phyloP scores from a whole-genome alignment of 2,329 filamentous ascomycete species.

The Aaosphaeria pasadenensis region DNA sequence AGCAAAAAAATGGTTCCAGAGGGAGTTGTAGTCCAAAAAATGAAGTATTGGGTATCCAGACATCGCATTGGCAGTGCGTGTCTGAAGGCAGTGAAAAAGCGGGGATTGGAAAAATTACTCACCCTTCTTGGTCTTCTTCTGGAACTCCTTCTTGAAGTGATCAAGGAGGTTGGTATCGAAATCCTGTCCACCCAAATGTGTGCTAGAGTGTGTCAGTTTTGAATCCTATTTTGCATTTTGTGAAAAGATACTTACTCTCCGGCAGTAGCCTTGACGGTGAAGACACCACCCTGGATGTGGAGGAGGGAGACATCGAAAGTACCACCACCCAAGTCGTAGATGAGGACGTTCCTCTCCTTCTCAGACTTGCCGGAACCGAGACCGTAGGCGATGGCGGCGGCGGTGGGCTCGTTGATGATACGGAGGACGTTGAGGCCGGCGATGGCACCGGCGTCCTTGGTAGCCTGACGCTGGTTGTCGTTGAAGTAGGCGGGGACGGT shows the following conservation, averaged over 20 bases:
- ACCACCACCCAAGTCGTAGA: slow-evolving; percentile 99
- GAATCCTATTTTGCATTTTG: neutral
- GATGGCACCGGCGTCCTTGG: slow-evolving; percentile 92
- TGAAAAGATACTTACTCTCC: slow-evolving; percentile 58
- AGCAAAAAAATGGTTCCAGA: too few species aligned
- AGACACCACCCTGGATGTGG: slow-evolving; percentile 98
- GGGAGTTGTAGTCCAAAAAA: too few species aligned
- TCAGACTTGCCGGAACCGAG: slow-evolving; percentile 90
- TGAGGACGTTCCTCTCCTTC: slow-evolving; percentile 98
- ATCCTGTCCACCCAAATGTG: slow-evolving; percentile 91
- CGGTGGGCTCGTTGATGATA: slow-evolving; percentile 95
- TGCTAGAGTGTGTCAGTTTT: slow-evolving; percentile 4
- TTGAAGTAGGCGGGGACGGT: slow-evolving; percentile 99
- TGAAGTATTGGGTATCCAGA: too few species aligned
- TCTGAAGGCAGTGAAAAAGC: neutral
- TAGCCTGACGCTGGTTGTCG: slow-evolving; percentile 99
- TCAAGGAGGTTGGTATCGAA: slow-evolving; percentile 96
- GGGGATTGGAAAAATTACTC: neutral
- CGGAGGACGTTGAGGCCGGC: slow-evolving; percentile 92
- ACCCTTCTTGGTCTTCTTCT: slow-evolving; percentile 59
- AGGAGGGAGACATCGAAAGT: slow-evolving; percentile 99
- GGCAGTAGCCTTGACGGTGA: slow-evolving; percentile 97
- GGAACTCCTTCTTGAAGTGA: slow-evolving; percentile 96
- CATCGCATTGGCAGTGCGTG: too few species aligned
- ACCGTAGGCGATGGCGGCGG: slow-evolving; percentile 97